Percentiles rank a stretch among this genome's conserved stretches.
These are phyloP conservation scores for Cercospora sojina DNA, from an alignment of 2,329 filamentous ascomycete species.

Conservation along the genomic window DNA sequence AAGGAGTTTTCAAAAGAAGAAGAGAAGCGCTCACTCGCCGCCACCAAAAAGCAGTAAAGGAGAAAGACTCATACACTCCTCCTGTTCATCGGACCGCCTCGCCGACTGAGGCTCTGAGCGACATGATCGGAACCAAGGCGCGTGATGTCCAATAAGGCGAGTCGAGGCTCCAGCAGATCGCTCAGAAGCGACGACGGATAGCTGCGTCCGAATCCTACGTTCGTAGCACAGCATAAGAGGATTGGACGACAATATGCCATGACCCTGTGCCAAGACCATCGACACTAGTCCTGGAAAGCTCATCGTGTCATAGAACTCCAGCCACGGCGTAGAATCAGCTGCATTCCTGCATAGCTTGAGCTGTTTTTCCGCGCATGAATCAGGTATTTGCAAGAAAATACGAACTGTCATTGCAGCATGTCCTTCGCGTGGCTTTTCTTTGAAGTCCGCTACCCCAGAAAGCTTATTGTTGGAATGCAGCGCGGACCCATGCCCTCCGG, in stretches of 20 bases:
- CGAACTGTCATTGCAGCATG: neutral
- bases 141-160: neutral
- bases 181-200: neutral
- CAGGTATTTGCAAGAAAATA: neutral
- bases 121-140: neutral
- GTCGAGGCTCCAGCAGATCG: neutral
- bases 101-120: neutral
- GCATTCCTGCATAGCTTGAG: neutral
- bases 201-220: neutral
- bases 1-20: neutral
- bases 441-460: slow-evolving; percentile 10
- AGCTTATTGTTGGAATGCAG: slow-evolving; percentile 6
- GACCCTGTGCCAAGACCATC: neutral
- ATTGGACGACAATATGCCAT: neutral
- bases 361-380: neutral
- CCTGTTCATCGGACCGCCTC: neutral
- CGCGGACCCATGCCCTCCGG: slow-evolving; percentile 13
- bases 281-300: neutral
- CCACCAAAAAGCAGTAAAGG: neutral
- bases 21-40: neutral
- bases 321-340: neutral
- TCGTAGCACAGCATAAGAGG: neutral
- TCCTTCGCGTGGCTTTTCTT: neutral
- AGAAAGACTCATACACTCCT: neutral
- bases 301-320: neutral